Base-by-base conservation (phyloP, 2,329 filamentous ascomycete genomes). In the Cladophialophora exuberans region DNA sequence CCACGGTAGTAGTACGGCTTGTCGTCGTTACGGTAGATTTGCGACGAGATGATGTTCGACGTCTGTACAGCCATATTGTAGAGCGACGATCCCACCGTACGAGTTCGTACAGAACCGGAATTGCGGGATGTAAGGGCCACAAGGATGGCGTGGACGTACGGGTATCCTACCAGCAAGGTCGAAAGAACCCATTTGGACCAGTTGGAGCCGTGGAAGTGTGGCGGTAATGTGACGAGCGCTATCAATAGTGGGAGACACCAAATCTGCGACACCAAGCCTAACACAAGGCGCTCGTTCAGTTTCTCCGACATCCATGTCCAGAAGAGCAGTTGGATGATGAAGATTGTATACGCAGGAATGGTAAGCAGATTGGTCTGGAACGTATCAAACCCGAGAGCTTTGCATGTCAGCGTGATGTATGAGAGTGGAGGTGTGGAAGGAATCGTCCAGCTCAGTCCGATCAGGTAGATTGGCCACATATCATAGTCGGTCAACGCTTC, bases 291-390 rank as follows among this genome's bases (percentile, higher is more conserved):
- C 54, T 75, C 64, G 72, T 77, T 76, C 53, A 78, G 65, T 23
- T 69, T 69, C 31, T 79, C 76, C 1, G 76, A 78, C 33, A 85
- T 72, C 69, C 74, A 81, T 0, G 82, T 80, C 55, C 81, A 74
- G 1, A 72, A 66, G 13, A 84, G 65, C 69, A 85, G 78, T 39
- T 82, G 81, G 43, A 82, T 52, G 56, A 85, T 83, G 65, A 83
- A 83, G 1, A 84, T 67, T 0, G 73, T 74, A 13, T 79, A 80
- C 0, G 81, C 78, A 0, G 82, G 83, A 11, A 86, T 85, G 1
- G 83, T 83, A 18, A 88, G 76, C 57, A 88, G 73, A 61, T 86
- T 88, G 23, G 83, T 78, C 18, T 82, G 71, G 67, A 88, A 85
- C 2, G 80, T 83, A 56, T 76, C 71, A 69, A 85, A 86, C 79